Conservation (phyloP, 2,329 filamentous ascomycete genomes). For the Talaromyces marneffei region DNA sequence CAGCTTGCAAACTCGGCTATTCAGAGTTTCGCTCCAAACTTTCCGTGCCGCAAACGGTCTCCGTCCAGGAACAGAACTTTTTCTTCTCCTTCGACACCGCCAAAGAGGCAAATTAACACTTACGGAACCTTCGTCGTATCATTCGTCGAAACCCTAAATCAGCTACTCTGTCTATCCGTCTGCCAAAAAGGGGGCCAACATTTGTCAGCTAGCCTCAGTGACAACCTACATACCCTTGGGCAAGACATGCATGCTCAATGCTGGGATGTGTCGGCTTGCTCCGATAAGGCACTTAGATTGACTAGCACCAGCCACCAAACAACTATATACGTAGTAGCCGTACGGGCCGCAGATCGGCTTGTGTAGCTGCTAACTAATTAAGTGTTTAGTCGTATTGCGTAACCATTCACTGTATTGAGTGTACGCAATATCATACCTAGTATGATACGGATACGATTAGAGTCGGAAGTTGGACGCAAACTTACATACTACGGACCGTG, state of each 20-base stretch:
- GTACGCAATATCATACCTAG: background rate
- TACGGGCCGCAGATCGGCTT: slow-evolving; percentile 6
- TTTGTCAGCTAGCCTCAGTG: background rate
- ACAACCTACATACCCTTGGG: background rate
- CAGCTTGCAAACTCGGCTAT: background rate
- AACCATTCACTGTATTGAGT: background rate
- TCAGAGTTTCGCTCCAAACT: background rate
- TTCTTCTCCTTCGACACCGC: background rate
- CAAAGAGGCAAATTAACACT: background rate
- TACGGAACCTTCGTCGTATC: background rate
- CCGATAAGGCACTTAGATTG: background rate
- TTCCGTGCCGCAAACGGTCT: slow-evolving; percentile 1
- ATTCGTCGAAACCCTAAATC: background rate
- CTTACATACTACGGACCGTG: too few relatives aligned
- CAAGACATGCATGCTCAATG: background rate
- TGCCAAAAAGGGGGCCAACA: background rate
- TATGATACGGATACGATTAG: background rate
- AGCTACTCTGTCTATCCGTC: background rate
- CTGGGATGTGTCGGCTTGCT: background rate
- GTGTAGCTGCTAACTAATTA: background rate
- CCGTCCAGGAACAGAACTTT: slow-evolving; percentile 2
- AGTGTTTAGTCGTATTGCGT: background rate
- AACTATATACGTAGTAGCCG: background rate
- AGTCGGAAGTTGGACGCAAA: too few relatives aligned
- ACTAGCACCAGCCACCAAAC: background rate